Conservation (phyloP, 768 basidiomycete genomes). For the Gloeostereum incarnatum region DNA sequence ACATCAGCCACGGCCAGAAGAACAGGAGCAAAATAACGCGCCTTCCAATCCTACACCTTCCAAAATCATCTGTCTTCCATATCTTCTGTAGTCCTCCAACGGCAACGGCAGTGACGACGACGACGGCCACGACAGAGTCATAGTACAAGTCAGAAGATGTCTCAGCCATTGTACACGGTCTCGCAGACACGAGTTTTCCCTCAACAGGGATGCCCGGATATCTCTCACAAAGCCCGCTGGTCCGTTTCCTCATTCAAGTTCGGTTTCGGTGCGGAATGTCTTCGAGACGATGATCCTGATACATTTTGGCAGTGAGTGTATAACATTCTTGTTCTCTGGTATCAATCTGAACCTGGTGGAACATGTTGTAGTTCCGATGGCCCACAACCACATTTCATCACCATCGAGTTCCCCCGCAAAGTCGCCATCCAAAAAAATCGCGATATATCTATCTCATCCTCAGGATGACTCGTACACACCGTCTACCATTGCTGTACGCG, state of each 20-base stretch:
- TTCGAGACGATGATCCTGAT: slow-evolving; percentile 79
- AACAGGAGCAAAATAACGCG: slow-evolving; percentile 17
- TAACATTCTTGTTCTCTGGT: neutral
- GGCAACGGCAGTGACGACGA: neutral
- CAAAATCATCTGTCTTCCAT: slow-evolving; percentile 96
- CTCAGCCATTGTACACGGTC: neutral
- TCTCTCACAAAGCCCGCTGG: slow-evolving; percentile 88
- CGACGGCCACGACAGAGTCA: neutral
- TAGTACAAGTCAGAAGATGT: neutral
- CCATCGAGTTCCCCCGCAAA: slow-evolving; percentile 86
- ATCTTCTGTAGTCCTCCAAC: slow-evolving; percentile 75
- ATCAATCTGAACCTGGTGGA: neutral
- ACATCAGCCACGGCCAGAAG: neutral
- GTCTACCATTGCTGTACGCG: slow-evolving; percentile 80
- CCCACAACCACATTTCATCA: slow-evolving; percentile 94
- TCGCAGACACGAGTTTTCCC: slow-evolving; percentile 33
- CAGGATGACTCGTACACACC: slow-evolving; percentile 98
- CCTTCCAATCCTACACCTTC: slow-evolving; percentile 83
- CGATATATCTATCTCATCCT: slow-evolving; percentile 69
- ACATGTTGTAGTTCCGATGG: slow-evolving; percentile 65
- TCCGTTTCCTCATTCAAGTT: slow-evolving; percentile 95
- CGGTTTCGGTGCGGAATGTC: slow-evolving; percentile 90
- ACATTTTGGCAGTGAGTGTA: slow-evolving; percentile 95
- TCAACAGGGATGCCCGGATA: slow-evolving; percentile 64
- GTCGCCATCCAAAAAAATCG: slow-evolving; percentile 92